Percentiles rank a stretch among this genome's conserved stretches.
Evolutionary conservation across 257 asterid genomes (phyloP).

Genomic region (Penstemon eatonii): DNA sequence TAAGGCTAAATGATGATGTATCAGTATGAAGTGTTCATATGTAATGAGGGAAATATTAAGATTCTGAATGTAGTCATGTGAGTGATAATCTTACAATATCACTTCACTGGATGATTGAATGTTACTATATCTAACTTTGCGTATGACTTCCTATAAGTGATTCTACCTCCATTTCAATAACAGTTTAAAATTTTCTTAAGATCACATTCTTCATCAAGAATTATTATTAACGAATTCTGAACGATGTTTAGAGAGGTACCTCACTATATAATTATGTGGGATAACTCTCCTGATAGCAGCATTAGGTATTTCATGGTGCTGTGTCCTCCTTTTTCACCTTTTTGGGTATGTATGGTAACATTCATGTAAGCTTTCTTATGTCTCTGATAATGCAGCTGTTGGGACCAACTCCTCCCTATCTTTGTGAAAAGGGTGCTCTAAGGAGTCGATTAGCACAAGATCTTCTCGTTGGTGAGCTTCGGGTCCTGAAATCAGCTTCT

Average conservation of each 20-base stretch:
- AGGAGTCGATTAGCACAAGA: constrained; percentile 64
- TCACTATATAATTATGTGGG: neutral
- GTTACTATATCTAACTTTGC: neutral
- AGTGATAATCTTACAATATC: neutral
- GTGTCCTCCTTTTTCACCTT: neutral
- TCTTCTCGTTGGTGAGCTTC: constrained; percentile 69
- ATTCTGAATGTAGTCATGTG: neutral
- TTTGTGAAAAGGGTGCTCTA: constrained; percentile 29
- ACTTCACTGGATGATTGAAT: neutral
- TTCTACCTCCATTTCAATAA: neutral
- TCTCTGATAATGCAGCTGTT: constrained; percentile 31
- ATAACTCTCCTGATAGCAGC: neutral
- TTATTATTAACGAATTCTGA: too few species aligned
- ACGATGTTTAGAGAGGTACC: neutral
- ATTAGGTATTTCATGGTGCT: neutral
- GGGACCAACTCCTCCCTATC: constrained; percentile 21
- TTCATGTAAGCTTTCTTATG: neutral
- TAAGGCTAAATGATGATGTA: neutral
- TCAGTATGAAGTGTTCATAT: neutral
- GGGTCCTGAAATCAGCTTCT: constrained; percentile 71
- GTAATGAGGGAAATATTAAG: neutral
- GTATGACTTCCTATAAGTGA: neutral
- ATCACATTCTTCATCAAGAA: neutral
- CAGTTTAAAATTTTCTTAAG: too few species aligned
- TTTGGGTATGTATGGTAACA: neutral